Evolutionary conservation across 2,329 filamentous ascomycete species (phyloP).

Genomic region (Achaetomium macrosporum): DNA sequence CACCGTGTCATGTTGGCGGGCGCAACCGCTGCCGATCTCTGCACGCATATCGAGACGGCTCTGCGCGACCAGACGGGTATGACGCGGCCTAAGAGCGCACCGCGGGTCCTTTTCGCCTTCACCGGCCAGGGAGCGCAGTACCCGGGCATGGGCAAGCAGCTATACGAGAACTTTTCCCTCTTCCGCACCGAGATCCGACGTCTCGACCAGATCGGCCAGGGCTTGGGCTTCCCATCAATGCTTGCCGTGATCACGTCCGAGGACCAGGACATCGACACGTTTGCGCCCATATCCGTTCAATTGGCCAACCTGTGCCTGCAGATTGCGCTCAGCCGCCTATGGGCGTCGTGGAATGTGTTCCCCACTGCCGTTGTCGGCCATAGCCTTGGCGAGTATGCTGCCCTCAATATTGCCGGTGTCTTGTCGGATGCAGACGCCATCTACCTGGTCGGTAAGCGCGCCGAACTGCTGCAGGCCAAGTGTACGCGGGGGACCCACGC

Average conservation of each 20-base stretch:
- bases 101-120: constrained; percentile 48
- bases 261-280: constrained; percentile 35
- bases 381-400: constrained; percentile 69
- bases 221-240: constrained; percentile 51
- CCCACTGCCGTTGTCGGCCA: constrained; percentile 53
- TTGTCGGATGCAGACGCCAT: constrained; percentile 65
- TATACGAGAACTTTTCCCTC: constrained; percentile 40
- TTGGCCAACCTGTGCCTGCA: constrained; percentile 48
- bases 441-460: constrained; percentile 65
- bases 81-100: constrained; percentile 31
- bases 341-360: constrained; percentile 48
- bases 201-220: constrained; percentile 46
- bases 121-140: constrained; percentile 53
- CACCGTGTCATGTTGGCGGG: constrained; percentile 47
- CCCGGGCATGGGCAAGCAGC: constrained; percentile 43
- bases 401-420: constrained; percentile 65
- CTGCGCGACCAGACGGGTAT: constrained; percentile 39
- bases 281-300: constrained; percentile 49
- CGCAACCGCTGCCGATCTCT: constrained; percentile 37
- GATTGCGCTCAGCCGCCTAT: constrained; percentile 51
- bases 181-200: constrained; percentile 51
- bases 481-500: constrained; percentile 62
- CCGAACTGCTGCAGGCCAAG: constrained; percentile 56
- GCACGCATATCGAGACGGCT: constrained; percentile 37
- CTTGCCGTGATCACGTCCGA: constrained; percentile 44